These are phyloP conservation scores for Daldinia eschscholtzii DNA, from an alignment of 2,329 filamentous ascomycete species.

Conservation along the genomic window DNA sequence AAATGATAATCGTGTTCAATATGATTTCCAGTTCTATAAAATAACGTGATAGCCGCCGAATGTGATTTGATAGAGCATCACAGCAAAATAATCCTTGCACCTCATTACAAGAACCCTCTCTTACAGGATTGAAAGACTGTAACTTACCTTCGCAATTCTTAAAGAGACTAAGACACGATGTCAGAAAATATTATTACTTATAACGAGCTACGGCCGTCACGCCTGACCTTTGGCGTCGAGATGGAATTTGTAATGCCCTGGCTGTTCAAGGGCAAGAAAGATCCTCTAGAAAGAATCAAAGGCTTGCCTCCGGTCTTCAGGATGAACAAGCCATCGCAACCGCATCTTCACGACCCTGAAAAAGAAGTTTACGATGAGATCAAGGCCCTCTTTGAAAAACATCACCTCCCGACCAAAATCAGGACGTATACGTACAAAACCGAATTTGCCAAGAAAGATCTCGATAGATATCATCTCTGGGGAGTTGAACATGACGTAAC, in stretches of 20 bases:
- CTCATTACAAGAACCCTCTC: neutral
- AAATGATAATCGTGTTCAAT: neutral
- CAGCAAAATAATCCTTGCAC: neutral
- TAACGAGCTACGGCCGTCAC: neutral
- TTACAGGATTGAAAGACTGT: neutral
- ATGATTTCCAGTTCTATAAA: neutral
- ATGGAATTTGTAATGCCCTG: constrained; percentile 38
- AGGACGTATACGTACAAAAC: neutral
- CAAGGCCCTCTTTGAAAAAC: neutral
- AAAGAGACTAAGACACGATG: constrained; percentile 13
- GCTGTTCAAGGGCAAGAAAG: neutral
- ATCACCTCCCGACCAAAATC: neutral
- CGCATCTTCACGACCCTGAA: neutral
- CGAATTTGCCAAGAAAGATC: neutral
- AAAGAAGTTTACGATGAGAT: neutral
- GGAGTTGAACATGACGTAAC: neutral
- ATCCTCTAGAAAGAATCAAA: constrained; percentile 7
- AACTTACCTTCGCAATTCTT: neutral
- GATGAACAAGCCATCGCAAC: neutral
- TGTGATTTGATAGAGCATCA: neutral
- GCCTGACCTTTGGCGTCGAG: constrained; percentile 40
- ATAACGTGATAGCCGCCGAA: neutral
- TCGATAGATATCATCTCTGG: constrained; percentile 7
- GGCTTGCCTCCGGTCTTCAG: constrained; percentile 27
- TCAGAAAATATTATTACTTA: neutral